Percentiles rank a stretch among this genome's conserved stretches.
These are phyloP conservation scores for Copromyces sp. DNA, from an alignment of 495 filamentous ascomycete genomes.

Conservation along the genomic window DNA sequence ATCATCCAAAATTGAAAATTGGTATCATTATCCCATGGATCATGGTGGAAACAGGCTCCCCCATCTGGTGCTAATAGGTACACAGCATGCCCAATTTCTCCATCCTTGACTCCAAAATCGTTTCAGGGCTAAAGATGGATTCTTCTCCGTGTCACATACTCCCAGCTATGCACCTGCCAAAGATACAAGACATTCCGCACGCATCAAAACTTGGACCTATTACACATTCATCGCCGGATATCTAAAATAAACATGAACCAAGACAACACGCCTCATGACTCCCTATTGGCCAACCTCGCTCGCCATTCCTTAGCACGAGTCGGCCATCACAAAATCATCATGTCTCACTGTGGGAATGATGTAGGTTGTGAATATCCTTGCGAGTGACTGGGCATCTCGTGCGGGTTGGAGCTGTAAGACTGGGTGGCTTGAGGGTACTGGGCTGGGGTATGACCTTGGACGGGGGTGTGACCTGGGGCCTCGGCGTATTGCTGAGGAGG, in stretches of 20 bases:
- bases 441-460: background rate
- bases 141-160: background rate
- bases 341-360: background rate
- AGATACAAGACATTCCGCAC: background rate
- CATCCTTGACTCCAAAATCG: background rate
- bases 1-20: background rate
- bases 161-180: background rate
- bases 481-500: conserved; percentile 5
- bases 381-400: background rate
- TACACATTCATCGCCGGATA: background rate
- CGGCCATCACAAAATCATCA: background rate
- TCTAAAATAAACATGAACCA: background rate
- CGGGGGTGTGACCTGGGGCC: background rate
- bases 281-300: background rate
- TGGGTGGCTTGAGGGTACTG: background rate
- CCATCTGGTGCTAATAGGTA: background rate
- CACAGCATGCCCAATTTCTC: background rate
- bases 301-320: background rate
- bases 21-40: background rate
- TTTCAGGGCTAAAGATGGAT: background rate
- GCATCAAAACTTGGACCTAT: background rate
- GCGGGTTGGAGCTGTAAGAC: background rate
- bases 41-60: background rate
- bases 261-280: background rate
- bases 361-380: background rate